These are phyloP conservation scores for Xerocomellus intermedius DNA, from an alignment of 768 basidiomycete genomes.

Conservation along the genomic window DNA sequence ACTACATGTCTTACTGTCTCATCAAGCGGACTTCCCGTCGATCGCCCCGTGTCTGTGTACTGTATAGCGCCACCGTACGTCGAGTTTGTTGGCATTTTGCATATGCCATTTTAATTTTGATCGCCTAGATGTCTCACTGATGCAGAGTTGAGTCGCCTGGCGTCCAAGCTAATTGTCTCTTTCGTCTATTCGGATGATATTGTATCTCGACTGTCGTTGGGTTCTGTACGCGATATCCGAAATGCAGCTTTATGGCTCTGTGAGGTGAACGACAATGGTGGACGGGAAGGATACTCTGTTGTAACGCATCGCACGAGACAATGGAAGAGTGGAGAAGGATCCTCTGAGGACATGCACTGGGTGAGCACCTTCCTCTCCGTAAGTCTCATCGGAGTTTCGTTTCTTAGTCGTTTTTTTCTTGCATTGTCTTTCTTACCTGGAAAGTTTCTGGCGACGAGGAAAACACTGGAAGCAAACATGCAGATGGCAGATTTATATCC, in stretches of 20 bases:
- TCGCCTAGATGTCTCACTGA: conserved; percentile 58
- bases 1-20: conserved; percentile 65
- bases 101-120: not conserved
- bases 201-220: conserved; percentile 74
- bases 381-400: not conserved
- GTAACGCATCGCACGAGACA: conserved; percentile 49
- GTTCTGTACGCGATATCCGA: conserved; percentile 71
- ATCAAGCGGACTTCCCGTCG: conserved; percentile 68
- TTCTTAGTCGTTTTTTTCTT: not conserved
- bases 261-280: conserved; percentile 53
- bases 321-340: conserved; percentile 62
- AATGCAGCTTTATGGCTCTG: conserved; percentile 80
- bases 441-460: conserved; percentile 77
- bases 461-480: conserved; percentile 87
- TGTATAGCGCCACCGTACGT: conserved; percentile 80
- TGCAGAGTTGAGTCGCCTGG: conserved; percentile 55
- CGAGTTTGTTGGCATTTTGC: not conserved
- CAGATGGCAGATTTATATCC: conserved; percentile 68
- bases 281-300: conserved; percentile 38
- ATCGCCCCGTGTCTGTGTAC: conserved; percentile 68
- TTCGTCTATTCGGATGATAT: conserved; percentile 84
- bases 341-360: conserved; percentile 50
- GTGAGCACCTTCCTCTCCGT: conserved; percentile 34
- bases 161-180: conserved; percentile 65
- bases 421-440: not conserved